These are phyloP conservation scores for Coccomyxa sp. DNA, from an alignment of 139 green algal species.

Conservation along the genomic window DNA sequence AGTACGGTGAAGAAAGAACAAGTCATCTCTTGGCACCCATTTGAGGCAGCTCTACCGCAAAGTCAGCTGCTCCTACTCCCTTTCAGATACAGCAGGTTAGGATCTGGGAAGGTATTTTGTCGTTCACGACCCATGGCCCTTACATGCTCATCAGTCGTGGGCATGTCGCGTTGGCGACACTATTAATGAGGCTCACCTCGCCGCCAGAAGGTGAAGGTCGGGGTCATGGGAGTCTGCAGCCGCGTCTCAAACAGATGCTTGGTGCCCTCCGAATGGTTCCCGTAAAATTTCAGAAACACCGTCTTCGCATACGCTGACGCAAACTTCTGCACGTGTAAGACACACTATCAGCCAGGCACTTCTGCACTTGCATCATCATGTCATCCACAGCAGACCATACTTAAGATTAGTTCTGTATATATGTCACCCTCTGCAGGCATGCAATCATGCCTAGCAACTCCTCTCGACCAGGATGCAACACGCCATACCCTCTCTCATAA, in stretches of 20 bases:
- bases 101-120: not conserved
- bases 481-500: not conserved
- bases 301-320: conserved; percentile 33
- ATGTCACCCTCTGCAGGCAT: too few species aligned
- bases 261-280: conserved; percentile 43
- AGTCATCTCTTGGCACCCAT: not conserved
- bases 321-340: conserved; percentile 25
- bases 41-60: not conserved
- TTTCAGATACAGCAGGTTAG: not conserved
- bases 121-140: too few species aligned
- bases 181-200: not conserved
- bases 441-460: not conserved
- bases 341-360: not conserved
- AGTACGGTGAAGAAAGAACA: not conserved
- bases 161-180: not conserved
- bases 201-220: conserved; percentile 20
- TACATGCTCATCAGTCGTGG: not conserved
- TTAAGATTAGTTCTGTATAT: too few species aligned
- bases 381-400: too few species aligned
- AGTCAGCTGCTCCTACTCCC: not conserved
- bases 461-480: too few species aligned
- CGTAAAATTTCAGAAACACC: conserved; percentile 50
- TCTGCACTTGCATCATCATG: not conserved
- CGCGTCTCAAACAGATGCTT: conserved; percentile 43
- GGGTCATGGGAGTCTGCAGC: conserved; percentile 12